phyloP scores from a whole-genome alignment of 495 filamentous ascomycete genomes.

The Pyrenopolyporus hunteri region DNA sequence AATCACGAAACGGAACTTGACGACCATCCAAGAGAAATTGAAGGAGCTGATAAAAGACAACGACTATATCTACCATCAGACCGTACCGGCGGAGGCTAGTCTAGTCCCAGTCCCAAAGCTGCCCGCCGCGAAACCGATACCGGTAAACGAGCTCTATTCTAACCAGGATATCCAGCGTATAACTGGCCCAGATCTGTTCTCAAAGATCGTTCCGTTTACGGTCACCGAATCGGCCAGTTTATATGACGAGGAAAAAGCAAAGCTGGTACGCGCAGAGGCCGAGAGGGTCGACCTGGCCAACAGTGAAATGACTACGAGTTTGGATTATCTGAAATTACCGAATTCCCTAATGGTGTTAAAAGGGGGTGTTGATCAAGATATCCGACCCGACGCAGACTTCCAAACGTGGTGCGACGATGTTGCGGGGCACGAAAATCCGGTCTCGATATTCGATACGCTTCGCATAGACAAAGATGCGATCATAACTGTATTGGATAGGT shows the following conservation, averaged over 20 bases:
- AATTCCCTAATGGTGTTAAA: slow-evolving; percentile 89
- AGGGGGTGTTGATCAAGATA: slow-evolving; percentile 89
- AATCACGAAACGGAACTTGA: slow-evolving; percentile 79
- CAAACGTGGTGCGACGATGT: slow-evolving; percentile 92
- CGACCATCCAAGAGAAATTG: slow-evolving; percentile 80
- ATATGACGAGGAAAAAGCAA: slow-evolving; percentile 98
- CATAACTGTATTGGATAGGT: slow-evolving; percentile 70
- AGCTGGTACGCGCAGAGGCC: slow-evolving; percentile 89
- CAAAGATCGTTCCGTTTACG: slow-evolving; percentile 93
- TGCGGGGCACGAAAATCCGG: slow-evolving; percentile 75
- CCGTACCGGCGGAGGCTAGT: slow-evolving; percentile 81
- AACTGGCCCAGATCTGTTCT: slow-evolving; percentile 95
- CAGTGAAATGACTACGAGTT: slow-evolving; percentile 91
- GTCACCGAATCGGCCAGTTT: slow-evolving; percentile 96
- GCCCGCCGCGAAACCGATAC: slow-evolving; percentile 96
- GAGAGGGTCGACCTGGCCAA: slow-evolving; percentile 91
- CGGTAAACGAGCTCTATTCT: slow-evolving; percentile 94
- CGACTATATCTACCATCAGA: slow-evolving; percentile 97
- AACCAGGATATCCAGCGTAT: slow-evolving; percentile 96
- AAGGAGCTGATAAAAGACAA: slow-evolving; percentile 85
- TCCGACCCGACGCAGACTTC: slow-evolving; percentile 88
- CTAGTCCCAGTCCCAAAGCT: slow-evolving; percentile 85
- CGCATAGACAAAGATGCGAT: slow-evolving; percentile 78
- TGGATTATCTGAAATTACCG: slow-evolving; percentile 92
- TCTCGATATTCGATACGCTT: slow-evolving; percentile 75